Conservation (phyloP, 2,329 filamentous ascomycete species). For the Fusarium pilosicola region DNA sequence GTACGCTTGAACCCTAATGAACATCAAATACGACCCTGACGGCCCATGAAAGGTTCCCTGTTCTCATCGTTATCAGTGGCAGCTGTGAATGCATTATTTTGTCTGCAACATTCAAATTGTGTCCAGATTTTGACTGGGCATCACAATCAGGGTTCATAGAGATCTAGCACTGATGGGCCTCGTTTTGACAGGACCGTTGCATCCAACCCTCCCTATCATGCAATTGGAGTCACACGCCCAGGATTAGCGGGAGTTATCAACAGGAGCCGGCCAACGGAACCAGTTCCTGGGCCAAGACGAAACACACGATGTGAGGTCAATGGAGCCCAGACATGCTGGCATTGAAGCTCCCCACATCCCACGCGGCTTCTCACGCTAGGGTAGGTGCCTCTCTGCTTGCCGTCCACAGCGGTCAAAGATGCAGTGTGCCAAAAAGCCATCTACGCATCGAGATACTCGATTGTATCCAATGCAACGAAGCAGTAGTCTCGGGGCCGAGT, state of each 20-base stretch:
- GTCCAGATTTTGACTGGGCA: neutral
- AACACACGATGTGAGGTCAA: constrained; percentile 33
- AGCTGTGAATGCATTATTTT: neutral
- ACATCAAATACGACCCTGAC: neutral
- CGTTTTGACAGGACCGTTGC: constrained; percentile 10
- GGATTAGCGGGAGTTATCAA: constrained; percentile 11
- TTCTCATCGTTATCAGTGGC: neutral
- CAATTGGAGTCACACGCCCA: constrained; percentile 17
- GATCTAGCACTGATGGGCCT: constrained; percentile 9
- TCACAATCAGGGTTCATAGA: neutral
- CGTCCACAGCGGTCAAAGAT: constrained; percentile 18
- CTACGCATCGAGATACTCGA: neutral
- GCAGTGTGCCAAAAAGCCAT: constrained; percentile 9
- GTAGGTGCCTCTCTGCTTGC: neutral
- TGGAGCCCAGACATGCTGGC: constrained; percentile 26
- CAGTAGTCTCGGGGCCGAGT: neutral
- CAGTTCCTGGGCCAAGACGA: constrained; percentile 22
- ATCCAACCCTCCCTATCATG: constrained; percentile 24
- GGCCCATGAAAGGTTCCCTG: neutral
- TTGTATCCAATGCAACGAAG: neutral
- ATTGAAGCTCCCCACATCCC: constrained; percentile 33
- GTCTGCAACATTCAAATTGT: neutral
- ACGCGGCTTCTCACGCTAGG: constrained; percentile 18
- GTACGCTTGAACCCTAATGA: constrained; percentile 5
- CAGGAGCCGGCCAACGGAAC: constrained; percentile 24